Base-by-base conservation (phyloP, 352 stramenopile genomes). In the Pythium aphanidermatum region DNA sequence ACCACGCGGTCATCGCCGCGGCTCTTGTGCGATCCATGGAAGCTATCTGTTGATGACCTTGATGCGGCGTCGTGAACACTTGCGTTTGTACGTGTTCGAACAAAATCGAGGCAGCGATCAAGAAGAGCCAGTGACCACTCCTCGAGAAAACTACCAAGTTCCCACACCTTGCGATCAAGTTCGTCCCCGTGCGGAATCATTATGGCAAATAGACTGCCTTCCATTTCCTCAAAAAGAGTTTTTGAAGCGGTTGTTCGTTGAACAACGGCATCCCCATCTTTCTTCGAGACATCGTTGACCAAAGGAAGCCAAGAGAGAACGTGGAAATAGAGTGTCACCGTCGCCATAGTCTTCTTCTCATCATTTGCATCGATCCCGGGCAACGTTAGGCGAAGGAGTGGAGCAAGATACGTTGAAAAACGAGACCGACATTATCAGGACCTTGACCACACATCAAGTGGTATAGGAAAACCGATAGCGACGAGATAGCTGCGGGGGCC, bases 291-390 rank as follows among this genome's bases (percentile, higher is more conserved):
- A 52, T 90, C 77, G 29, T 90, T 84, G 26, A 84, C 68, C 20
- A 90, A 41, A 10, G 77, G 77, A 3, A 90, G 46, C 70, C 74
- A 87, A 24, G 72, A 82, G 11, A 90, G 58, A 17, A 84, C 45
- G 25, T 72, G 58, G 33, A 84, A 86, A 55, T 90, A 90, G 7
- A 90, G 59, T 9, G 64, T 63, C 19, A 86, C 44, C 16, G 77
- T 90, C 0, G 67, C 66, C 26, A 68, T 60, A 0, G 77, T 90
- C 58, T 90, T 90, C 45, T 69, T 78, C 33, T 90, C 72, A 43
- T 90, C 77, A 17, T 90, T 90, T 9, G 72, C 58, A 45, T 90
- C 77, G 54, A 90, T 87, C 4, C 77, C 77, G 4, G 74, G 70
- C 6, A 90, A 54, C 7, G 77, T 87, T 33, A 83, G 51, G 17